Base-by-base conservation (phyloP, 352 stramenopile species). In the Globisporangium takayamanum region DNA sequence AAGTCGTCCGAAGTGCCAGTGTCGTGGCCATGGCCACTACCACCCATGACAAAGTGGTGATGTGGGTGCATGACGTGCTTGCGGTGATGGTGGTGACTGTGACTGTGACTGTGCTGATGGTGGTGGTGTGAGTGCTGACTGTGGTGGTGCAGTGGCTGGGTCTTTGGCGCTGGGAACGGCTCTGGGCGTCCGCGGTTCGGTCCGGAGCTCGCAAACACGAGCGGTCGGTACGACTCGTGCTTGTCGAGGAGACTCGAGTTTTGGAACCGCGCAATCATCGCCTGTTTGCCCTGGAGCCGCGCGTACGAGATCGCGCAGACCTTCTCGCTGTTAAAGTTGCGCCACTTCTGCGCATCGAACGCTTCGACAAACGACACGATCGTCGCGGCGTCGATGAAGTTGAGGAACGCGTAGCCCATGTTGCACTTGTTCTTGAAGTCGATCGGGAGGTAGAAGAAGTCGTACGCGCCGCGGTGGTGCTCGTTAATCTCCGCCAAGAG, bases 341-440 rank as follows among this genome's bases (percentile, higher is more conserved):
- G 96, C 98, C 97, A 99, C 50, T 88, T 88, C 55, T 94, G 82
- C 42, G 69, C 70, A 54, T 96, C 78, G 59, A 96, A 96, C 57
- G 92, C 79, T 30, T 86, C 67, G 67, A 92, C 87, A 50, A 96
- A 96, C 42, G 73, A 62, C 33, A 91, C 70, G 48, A 94, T 95
- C 57, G 61, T 70, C 14, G 63, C 69, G 11, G 82, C 66, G 30
- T 98, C 82, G 48, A 99, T 95, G 77, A 99, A 99, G 78, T 99
- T 99, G 64, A 99, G 98, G 77, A 99, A 99, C 20, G 97, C 97
- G 74, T 99, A 99, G 20, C 97, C 98, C 80, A 99, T 96, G 80
- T 99, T 99, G 80, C 97, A 99, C 73, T 97, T 97, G 76, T 99
- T 99, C 85, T 99, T 99, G 76, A 99, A 99, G 78, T 99, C 97